These are phyloP conservation scores for Clavispora phyllophila DNA, from an alignment of 805 yeast genomes.

Conservation along the genomic window DNA sequence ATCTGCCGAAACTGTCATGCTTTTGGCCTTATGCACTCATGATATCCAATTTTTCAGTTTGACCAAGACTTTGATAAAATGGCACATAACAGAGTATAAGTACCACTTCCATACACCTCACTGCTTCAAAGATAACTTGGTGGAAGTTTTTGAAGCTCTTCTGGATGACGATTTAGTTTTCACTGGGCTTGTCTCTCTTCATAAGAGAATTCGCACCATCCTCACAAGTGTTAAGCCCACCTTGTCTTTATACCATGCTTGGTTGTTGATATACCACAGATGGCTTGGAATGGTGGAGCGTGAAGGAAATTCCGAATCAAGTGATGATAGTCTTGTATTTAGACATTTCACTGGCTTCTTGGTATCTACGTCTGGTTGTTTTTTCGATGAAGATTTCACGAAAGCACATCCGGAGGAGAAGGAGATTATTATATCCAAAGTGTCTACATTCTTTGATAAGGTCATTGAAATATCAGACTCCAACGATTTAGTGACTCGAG, in stretches of 20 bases:
- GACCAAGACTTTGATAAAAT: constrained; percentile 36
- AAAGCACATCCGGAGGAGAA: constrained; percentile 18
- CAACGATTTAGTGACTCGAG: constrained; percentile 52
- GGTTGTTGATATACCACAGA: constrained; percentile 44
- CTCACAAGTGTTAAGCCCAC: constrained; percentile 32
- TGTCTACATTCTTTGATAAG: constrained; percentile 45
- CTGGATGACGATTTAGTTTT: constrained; percentile 49
- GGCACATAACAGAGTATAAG: constrained; percentile 20
- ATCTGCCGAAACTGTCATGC: constrained; percentile 46
- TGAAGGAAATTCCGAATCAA: constrained; percentile 20
- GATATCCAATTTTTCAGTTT: constrained; percentile 45
- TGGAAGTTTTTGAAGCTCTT: constrained; percentile 22
- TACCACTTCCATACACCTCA: constrained; percentile 1
- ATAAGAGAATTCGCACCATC: constrained; percentile 52
- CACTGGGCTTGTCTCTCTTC: constrained; percentile 70
- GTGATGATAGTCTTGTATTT: constrained; percentile 44
- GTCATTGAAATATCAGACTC: constrained; percentile 48
- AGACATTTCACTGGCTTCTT: constrained; percentile 69
- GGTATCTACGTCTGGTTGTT: constrained; percentile 65
- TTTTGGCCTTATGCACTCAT: constrained; percentile 48
- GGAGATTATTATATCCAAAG: constrained; percentile 28
- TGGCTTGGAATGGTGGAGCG: constrained; percentile 36
- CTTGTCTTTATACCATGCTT: constrained; percentile 34
- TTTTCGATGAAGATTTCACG: constrained; percentile 33
- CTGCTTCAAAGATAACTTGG: constrained; percentile 19